A percentile compares a stretch with the other conserved stretches of the same genome.
These are phyloP conservation scores for Trametes meyenii DNA, from an alignment of 768 basidiomycete species.

Conservation along the genomic window DNA sequence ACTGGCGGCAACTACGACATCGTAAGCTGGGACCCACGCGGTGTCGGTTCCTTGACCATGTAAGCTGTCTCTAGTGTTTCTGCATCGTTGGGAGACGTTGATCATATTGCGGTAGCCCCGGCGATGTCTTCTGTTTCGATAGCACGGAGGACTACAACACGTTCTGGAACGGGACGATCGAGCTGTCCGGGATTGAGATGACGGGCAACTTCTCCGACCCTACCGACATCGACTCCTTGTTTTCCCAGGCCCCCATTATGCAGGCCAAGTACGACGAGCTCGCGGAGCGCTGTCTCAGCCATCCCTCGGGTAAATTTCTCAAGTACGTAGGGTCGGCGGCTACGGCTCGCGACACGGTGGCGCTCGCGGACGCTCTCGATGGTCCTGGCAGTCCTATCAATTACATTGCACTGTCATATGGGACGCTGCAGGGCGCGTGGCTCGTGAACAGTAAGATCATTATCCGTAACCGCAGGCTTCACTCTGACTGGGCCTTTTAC, in stretches of 20 bases:
- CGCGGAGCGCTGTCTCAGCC: not conserved
- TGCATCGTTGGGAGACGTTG: not conserved
- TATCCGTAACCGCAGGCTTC: not conserved
- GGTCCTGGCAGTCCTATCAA: constrained; percentile 13
- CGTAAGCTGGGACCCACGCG: constrained; percentile 20
- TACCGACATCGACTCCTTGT: not conserved
- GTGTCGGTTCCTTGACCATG: constrained; percentile 13
- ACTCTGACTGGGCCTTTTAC: too few relatives aligned
- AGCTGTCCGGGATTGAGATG: constrained; percentile 6
- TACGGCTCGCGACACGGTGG: constrained; percentile 11
- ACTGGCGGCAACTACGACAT: constrained; percentile 17
- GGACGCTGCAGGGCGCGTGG: constrained; percentile 12
- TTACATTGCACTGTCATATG: constrained; percentile 11
- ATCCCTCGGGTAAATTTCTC: constrained; percentile 1
- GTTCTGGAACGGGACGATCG: constrained; percentile 15
- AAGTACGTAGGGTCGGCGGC: constrained; percentile 15
- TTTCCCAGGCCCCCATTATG: constrained; percentile 12
- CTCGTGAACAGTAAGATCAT: constrained; percentile 8
- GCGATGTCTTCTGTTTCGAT: constrained; percentile 15
- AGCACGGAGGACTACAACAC: not conserved
- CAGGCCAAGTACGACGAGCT: constrained; percentile 17
- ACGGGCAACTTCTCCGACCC: constrained; percentile 9
- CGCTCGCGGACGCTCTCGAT: constrained; percentile 15
- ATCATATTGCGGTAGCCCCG: not conserved
- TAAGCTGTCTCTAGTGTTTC: not conserved